phyloP scores from a whole-genome alignment of 176 grass and related monocot genomes.

The Oryza meyeriana region DNA sequence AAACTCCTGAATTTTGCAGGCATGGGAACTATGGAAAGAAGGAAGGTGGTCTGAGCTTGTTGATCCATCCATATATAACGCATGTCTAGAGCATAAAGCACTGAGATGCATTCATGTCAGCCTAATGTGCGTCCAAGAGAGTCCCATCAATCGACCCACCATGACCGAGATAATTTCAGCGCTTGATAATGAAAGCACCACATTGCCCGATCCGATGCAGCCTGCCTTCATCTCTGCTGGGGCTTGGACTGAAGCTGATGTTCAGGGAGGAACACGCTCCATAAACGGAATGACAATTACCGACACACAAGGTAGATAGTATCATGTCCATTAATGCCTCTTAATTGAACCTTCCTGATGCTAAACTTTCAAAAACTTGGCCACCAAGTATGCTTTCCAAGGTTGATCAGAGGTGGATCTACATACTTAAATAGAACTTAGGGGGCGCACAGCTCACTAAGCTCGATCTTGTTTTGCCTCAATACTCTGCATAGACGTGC shows the following conservation, averaged over 20 bases:
- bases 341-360: not conserved
- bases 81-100: slow-evolving; percentile 23
- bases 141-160: slow-evolving; percentile 29
- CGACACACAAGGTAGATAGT: slow-evolving; percentile 30
- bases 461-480: too few species aligned
- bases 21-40: slow-evolving; percentile 61
- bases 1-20: slow-evolving; percentile 32
- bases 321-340: not conserved
- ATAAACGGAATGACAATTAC: slow-evolving; percentile 46
- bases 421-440: too few species aligned
- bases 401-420: too few species aligned
- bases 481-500: too few species aligned
- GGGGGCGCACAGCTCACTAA: too few species aligned
- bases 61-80: slow-evolving; percentile 29
- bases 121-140: slow-evolving; percentile 51
- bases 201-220: slow-evolving; percentile 38
- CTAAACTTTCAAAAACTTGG: not conserved
- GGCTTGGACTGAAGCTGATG: not conserved
- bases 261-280: slow-evolving; percentile 12
- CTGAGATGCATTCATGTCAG: slow-evolving; percentile 42
- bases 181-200: slow-evolving; percentile 23
- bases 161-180: slow-evolving; percentile 34
- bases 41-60: slow-evolving; percentile 43
- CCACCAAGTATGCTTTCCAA: not conserved
- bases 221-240: slow-evolving; percentile 41